Base-by-base conservation (phyloP, 257 asterid genomes). In the Nicotiana attenuata region DNA sequence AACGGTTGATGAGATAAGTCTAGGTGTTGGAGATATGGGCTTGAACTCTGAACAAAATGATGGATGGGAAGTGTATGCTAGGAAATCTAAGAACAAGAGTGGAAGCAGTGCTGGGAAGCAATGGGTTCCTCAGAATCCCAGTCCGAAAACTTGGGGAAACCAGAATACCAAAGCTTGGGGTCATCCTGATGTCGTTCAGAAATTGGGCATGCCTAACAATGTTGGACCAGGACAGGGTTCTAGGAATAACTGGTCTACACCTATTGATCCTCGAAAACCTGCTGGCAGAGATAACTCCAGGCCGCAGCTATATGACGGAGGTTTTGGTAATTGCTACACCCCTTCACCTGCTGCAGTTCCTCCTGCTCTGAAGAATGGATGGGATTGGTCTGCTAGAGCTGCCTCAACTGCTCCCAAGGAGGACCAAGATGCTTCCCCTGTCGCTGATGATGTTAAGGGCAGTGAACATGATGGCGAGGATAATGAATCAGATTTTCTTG, bases 11-110 rank as follows among this genome's bases (percentile, higher is more conserved):
- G 88, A 90, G 29, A 68, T 89, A 82, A 78, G 86, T 45, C 84
- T 33, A 63, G 90, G 87, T 26, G 80, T 92, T 31, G 86, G 90
- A 9, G 89, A 84, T 80, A 50, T 91, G 87, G 76, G 66, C 78
- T 26, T 90, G 76, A 83, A 81, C 60, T 50, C 87, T 60, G 60
- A 85, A 38, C 82, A 88, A 79, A 90, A 84, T 64, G 97, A 87
- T 28, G 98, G 93, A 17, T 91, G 97, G 98, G 94, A 90, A 85
- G 93, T 91, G 22, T 85, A 61, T 29, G 87, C 81, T 0, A 92
- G 86, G 82, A 94, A 93, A 73, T 64, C 92, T 5, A 93, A 92
- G 83, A 88, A 84, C 81, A 93, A 64, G 84, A 76, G 80, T 68
- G 92, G 81, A 78, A 78, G 52, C 76, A 83, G 55, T 81, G 82